phyloP scores from a whole-genome alignment of 129 eudicot species.

The Mikania micrantha region DNA sequence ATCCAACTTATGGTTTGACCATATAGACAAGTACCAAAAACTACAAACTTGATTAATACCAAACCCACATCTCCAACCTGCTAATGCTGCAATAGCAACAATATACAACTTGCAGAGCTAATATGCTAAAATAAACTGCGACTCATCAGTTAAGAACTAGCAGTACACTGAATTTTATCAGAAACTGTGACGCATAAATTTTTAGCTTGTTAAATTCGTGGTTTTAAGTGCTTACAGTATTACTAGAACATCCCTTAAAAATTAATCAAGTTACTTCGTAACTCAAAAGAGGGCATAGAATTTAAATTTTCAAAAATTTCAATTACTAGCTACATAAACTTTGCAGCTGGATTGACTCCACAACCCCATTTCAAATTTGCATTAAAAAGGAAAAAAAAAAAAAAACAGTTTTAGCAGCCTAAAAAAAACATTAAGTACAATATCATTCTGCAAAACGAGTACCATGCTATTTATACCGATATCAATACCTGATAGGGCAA shows the following conservation, averaged over 20 bases:
- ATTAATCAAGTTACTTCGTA: neutral
- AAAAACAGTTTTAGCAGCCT: neutral
- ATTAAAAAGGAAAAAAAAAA: too few relatives aligned
- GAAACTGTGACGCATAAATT: neutral
- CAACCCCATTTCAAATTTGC: too few relatives aligned
- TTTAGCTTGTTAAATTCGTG: neutral
- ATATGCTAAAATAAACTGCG: neutral
- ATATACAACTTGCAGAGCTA: neutral
- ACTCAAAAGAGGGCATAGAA: neutral
- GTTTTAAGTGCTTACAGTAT: neutral
- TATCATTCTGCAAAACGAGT: too few relatives aligned
- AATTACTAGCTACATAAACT: neutral
- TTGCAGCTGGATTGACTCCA: too few relatives aligned
- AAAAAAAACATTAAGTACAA: neutral
- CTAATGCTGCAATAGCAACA: neutral
- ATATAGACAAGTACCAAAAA: neutral
- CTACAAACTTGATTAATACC: neutral
- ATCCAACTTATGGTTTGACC: neutral
- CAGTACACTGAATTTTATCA: neutral
- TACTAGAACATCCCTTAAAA: neutral
- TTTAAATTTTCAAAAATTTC: neutral
- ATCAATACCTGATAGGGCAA: conserved; percentile 61
- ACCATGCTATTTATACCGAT: neutral
- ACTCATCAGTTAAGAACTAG: neutral
- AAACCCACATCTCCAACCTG: neutral